Conservation (phyloP, 805 yeast genomes). For the Nakazawaea wyomingensis region DNA sequence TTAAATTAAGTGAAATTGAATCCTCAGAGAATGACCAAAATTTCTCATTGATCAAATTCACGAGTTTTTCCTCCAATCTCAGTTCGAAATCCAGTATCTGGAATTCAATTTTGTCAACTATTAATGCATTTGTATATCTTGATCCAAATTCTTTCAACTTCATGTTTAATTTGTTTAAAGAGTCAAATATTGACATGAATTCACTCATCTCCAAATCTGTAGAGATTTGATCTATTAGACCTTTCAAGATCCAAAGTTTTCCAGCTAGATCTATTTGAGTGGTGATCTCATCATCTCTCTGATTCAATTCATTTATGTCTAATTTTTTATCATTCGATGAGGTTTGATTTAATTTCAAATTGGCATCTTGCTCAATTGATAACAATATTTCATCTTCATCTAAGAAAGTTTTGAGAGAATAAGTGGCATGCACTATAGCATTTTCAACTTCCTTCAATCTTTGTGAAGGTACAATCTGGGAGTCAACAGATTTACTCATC, state of each 20-base stretch:
- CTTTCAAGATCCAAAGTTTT: slow-evolving; percentile 10
- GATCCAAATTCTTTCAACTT: slow-evolving; percentile 9
- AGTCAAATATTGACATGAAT: slow-evolving; percentile 10
- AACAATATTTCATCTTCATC: slow-evolving; percentile 13
- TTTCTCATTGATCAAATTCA: background rate
- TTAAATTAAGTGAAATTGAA: background rate
- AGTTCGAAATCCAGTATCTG: slow-evolving; percentile 3
- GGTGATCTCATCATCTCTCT: slow-evolving; percentile 1
- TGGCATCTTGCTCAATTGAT: slow-evolving; percentile 17
- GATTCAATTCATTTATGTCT: slow-evolving; percentile 2
- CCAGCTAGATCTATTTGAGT: slow-evolving; percentile 6
- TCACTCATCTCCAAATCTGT: slow-evolving; percentile 10
- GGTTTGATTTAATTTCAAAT: slow-evolving; percentile 15
- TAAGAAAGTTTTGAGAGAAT: slow-evolving; percentile 4
- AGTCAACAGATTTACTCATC: background rate
- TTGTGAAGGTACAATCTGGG: background rate
- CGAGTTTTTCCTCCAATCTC: background rate
- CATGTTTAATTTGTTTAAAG: slow-evolving; percentile 3
- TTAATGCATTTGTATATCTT: background rate
- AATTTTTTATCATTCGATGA: background rate
- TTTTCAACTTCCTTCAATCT: background rate
- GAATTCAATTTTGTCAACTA: slow-evolving; percentile 1
- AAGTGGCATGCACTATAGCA: background rate
- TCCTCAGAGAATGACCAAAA: slow-evolving; percentile 3
- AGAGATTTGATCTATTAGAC: slow-evolving; percentile 10